Conservation (phyloP, 2,329 filamentous ascomycete genomes). For the Pyrenochaeta sp. region DNA sequence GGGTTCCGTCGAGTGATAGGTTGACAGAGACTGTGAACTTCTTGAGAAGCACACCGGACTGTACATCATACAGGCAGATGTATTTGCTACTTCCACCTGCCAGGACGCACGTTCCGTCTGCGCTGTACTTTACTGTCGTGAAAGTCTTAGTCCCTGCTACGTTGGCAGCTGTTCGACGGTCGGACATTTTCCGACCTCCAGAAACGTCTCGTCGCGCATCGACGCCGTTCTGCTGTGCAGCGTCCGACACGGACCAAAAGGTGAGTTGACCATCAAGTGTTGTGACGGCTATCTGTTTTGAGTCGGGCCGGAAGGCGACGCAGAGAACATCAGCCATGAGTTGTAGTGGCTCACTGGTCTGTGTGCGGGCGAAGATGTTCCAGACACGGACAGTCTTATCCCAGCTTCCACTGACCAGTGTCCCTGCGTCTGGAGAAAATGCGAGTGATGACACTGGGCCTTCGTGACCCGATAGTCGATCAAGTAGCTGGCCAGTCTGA, state of each 20-base stretch:
- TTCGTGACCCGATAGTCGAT: conserved; percentile 90
- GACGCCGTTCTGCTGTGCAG: conserved; percentile 82
- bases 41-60: conserved; percentile 88
- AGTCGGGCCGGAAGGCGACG: conserved; percentile 88
- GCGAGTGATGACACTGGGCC: conserved; percentile 88
- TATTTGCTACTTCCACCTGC: conserved; percentile 98
- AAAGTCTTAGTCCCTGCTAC: conserved; percentile 90
- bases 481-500: conserved; percentile 93
- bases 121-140: conserved; percentile 86
- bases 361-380: conserved; percentile 92
- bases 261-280: conserved; percentile 93
- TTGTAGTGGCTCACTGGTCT: conserved; percentile 93
- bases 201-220: conserved; percentile 93
- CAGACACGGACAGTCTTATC: conserved; percentile 94
- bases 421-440: conserved; percentile 85
- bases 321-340: conserved; percentile 90
- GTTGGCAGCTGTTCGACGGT: conserved; percentile 91
- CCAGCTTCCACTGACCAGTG: conserved; percentile 93
- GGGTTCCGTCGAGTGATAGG: conserved; percentile 91
- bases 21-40: conserved; percentile 97
- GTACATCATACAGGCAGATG: conserved; percentile 96
- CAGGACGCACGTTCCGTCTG: conserved; percentile 88
- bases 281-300: conserved; percentile 87
- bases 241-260: conserved; percentile 93
- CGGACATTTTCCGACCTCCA: conserved; percentile 86